These are phyloP conservation scores for Polysphondylium violaceum DNA, from an alignment of 78 protist genomes.

Conservation along the genomic window DNA sequence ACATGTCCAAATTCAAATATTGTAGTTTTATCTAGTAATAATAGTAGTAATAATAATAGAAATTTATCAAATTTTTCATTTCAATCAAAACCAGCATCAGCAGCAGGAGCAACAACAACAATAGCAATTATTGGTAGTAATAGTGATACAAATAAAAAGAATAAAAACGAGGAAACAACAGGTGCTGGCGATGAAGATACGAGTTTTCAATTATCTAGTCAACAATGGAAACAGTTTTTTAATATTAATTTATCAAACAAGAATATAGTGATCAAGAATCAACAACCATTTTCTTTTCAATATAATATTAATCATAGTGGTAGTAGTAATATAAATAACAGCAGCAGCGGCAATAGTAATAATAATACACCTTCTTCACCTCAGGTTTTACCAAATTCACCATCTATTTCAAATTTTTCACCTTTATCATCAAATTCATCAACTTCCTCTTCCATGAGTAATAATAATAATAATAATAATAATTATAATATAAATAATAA, in stretches of 20 bases:
- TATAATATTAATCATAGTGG: neutral
- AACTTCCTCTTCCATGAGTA: too few species aligned
- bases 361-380: neutral
- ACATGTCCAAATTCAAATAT: constrained; percentile 56
- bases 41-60: neutral
- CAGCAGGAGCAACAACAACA: constrained; percentile 1
- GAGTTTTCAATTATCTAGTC: constrained; percentile 26
- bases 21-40: neutral
- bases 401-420: neutral
- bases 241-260: constrained; percentile 26
- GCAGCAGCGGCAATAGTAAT: neutral
- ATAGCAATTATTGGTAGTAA: neutral
- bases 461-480: too few species aligned
- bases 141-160: neutral
- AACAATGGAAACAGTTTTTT: constrained; percentile 79
- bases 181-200: constrained; percentile 16
- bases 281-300: neutral
- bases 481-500: too few species aligned
- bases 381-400: neutral
- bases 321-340: neutral
- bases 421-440: too few species aligned
- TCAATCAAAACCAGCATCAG: neutral
- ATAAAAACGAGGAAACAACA: neutral
- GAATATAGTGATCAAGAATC: neutral
- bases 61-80: too few species aligned